Base-by-base conservation (phyloP, 768 basidiomycete species). In the Lactarius vividus region DNA sequence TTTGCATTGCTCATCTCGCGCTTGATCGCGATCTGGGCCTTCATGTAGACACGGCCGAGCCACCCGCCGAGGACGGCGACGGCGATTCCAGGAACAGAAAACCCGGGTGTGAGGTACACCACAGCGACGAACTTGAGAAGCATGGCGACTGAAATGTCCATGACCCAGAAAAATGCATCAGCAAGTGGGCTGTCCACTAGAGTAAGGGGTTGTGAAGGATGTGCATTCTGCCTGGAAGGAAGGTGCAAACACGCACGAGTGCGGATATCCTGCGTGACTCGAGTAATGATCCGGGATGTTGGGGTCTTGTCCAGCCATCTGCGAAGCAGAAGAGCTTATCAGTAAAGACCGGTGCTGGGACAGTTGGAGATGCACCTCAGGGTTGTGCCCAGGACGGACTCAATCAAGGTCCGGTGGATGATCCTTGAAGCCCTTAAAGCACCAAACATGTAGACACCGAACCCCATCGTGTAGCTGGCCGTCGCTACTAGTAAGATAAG, bases 191-290 rank as follows among this genome's bases (percentile, higher is more conserved):
- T 77, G 62, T 81, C 80, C 53, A 81, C 78, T 75, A 56, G 40
- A 39, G 11, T 59, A 9, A n/a, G 28, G 6, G 23, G 0, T 52
- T 18, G 10, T 49, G n/a, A n/a, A 8, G 42, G 28, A 2, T 13
- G 23, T 13, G 5, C 37, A 42, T 28, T 23, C 29, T 6, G 15
- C 10, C n/a, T 11, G 44, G 44, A n/a, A 31, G 33, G 26, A 18
- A 5, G 29, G 39, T 5, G 16, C 13, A 52, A 42, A 28, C 7
- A 40, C 73, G n/a, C 62, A 76, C 76, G 64, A 16, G 75, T 70
- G 59, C 76, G 77, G 26, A 89, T 87, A 71, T 90, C 88, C 62
- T 87, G 83, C 1, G 88, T 89, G 72, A 84, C 85, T 54, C 88
- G 80, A 35, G 86, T 77, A 42, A 89, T 84, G 59, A 91, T 82